Evolutionary conservation across 768 basidiomycete genomes (phyloP).

Genomic region (Mrakia gelida): DNA sequence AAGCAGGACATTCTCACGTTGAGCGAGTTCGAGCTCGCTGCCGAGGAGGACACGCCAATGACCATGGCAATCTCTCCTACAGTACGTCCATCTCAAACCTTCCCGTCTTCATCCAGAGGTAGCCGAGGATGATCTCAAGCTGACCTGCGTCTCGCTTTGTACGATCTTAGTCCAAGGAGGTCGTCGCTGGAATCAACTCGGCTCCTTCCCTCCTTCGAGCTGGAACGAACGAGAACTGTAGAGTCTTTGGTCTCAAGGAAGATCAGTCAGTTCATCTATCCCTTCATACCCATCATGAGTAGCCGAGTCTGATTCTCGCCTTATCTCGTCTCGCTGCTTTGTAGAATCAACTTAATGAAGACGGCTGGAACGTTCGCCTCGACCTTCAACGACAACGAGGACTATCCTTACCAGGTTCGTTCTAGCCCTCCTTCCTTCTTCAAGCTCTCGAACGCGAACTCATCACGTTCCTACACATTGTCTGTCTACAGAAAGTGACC

Average conservation of each 20-base stretch:
- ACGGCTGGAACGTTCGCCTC: constrained; percentile 61
- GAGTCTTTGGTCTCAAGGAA: constrained; percentile 58
- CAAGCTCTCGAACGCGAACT: neutral
- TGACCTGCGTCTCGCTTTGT: neutral
- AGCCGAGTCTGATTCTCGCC: constrained; percentile 18
- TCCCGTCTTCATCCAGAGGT: too few species aligned
- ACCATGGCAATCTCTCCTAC: constrained; percentile 70
- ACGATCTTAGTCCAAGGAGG: constrained; percentile 43
- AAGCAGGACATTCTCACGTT: constrained; percentile 37
- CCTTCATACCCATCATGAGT: neutral
- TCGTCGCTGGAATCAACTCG: constrained; percentile 88
- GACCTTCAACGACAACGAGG: constrained; percentile 54
- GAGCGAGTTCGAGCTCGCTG: constrained; percentile 66
- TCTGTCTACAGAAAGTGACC: constrained; percentile 69
- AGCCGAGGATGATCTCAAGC: neutral
- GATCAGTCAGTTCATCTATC: constrained; percentile 53
- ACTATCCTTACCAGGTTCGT: constrained; percentile 69
- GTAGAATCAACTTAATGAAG: constrained; percentile 55
- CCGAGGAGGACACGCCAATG: constrained; percentile 92
- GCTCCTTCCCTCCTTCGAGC: constrained; percentile 57
- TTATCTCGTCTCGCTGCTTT: constrained; percentile 7
- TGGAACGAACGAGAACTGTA: constrained; percentile 79
- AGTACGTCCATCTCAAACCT: constrained; percentile 44
- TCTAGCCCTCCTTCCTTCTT: neutral
- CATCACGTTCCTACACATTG: neutral